Evolutionary conservation across 257 asterid genomes (phyloP).

Genomic region (Fraxinus cuspidata): DNA sequence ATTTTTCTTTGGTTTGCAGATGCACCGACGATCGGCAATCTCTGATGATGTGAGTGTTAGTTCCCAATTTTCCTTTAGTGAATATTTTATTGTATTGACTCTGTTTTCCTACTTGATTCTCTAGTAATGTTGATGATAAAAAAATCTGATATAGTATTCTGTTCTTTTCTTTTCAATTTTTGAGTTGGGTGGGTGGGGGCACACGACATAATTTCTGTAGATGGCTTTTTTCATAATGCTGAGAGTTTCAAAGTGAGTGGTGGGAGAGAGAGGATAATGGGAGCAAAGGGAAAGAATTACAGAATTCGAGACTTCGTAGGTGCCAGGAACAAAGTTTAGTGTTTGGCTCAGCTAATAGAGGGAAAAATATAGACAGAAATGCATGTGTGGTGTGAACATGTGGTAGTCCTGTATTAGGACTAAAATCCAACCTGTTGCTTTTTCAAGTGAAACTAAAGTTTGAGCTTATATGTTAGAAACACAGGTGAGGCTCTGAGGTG

Average conservation of each 20-base stretch:
- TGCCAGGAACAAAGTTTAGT: not conserved
- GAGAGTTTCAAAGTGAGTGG: not conserved
- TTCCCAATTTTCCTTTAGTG: not conserved
- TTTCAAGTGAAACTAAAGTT: not conserved
- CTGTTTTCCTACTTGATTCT: not conserved
- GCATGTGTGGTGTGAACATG: not conserved
- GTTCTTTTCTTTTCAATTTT: not conserved
- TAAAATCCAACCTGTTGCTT: not conserved
- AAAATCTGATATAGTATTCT: not conserved
- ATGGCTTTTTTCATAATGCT: not conserved
- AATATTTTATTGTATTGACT: not conserved
- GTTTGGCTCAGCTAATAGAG: not conserved
- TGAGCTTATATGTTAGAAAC: not conserved
- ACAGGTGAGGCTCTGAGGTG: not conserved
- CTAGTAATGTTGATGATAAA: not conserved
- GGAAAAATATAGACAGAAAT: not conserved
- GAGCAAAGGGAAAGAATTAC: not conserved
- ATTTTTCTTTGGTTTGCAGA: slow-evolving; percentile 21
- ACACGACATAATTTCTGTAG: not conserved
- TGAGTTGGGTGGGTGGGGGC: not conserved
- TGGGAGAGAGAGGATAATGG: not conserved
- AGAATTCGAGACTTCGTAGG: not conserved
- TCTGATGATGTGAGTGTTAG: slow-evolving; percentile 28
- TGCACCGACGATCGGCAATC: slow-evolving; percentile 21
- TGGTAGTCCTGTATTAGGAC: not conserved